These are phyloP conservation scores for Penicillium janthinellum DNA, from an alignment of 2,329 filamentous ascomycete species.

Conservation along the genomic window DNA sequence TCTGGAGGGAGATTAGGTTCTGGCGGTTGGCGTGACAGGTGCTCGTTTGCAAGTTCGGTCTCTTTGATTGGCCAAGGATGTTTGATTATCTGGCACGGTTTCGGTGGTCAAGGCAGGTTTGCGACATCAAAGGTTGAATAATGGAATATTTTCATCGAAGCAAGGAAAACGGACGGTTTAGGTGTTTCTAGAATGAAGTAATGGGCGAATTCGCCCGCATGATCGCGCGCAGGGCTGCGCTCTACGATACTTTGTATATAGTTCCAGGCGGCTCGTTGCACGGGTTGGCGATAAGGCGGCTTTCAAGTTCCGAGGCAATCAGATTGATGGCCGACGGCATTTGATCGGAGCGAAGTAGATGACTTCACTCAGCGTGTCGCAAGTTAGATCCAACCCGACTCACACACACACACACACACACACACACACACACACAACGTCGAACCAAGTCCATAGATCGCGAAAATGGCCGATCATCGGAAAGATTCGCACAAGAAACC, in stretches of 20 bases:
- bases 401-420: too few species aligned
- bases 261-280: not conserved
- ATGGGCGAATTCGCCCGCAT: not conserved
- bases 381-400: not conserved
- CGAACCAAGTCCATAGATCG: not conserved
- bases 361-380: slow-evolving; percentile 4
- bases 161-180: not conserved
- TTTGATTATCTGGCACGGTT: not conserved
- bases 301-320: slow-evolving; percentile 29
- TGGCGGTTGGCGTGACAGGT: not conserved
- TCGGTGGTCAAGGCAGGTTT: not conserved
- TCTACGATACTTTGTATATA: not conserved
- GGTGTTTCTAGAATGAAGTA: too few species aligned
- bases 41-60: slow-evolving; percentile 1
- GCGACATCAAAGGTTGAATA: not conserved
- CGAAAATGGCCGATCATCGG: slow-evolving; percentile 12
- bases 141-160: not conserved
- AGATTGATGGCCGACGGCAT: slow-evolving; percentile 20
- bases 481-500: slow-evolving; percentile 3
- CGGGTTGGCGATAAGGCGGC: slow-evolving; percentile 15
- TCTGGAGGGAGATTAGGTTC: not conserved
- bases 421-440: too few species aligned
- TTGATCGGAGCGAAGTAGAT: slow-evolving; percentile 17
- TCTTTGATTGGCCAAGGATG: not conserved
- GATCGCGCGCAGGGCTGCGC: not conserved